Evolutionary conservation across 1,284 basidiomycete species (phyloP), one percentile per base, ranked within the genome.

Genomic region (Ganoderma leucocontextum): DNA sequence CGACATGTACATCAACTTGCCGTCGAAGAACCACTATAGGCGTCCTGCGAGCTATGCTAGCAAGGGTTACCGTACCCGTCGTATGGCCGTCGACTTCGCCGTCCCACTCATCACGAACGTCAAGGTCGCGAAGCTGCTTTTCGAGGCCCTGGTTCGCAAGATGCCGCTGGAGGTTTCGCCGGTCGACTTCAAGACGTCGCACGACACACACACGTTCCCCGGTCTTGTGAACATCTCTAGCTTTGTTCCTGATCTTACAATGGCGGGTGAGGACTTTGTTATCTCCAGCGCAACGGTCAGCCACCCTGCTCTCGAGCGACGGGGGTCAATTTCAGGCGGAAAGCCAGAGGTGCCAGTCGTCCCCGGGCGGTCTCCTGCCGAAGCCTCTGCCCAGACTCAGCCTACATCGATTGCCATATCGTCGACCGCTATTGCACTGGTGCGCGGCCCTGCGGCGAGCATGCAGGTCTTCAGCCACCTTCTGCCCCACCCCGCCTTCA

Each of bases 21-120:
- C 98, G 2, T 99, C 96, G 58, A 98, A 96, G 85, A 99, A 99
- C 82, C 91, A 97, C 79, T 99, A 96, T 82, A 94, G 98, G 72
- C 94, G 98, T 59, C 97, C 97, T 10, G 97, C 96, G 17, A 97
- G 93, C 80, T 99, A 99, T 80, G 91, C 96, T 66, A 98, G 96
- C 79, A 97, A 98, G 81, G 98, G 97, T 13, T 99, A 99, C 82
- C 91, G 91, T 71, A 97, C 96, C 39, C 94, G 98, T 79, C 94
- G 97, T 73, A 97, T 99, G 94, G 97, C 98, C n/a, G 97, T 99
- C 72, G 97, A 99, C 82, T 98, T 97, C 77, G 97, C 96, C 41
- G 92, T 99, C 47, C 97, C 98, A 0, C 86, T 99, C 64, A 96
- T 99, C 80, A 99, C 97, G 68, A 99, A 99, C 80, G 94, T 99